A percentile compares a stretch with the other conserved stretches of the same genome.
Conservation (phyloP, 176 grass and related monocot species). For the Eremochloa ophiuroides region DNA sequence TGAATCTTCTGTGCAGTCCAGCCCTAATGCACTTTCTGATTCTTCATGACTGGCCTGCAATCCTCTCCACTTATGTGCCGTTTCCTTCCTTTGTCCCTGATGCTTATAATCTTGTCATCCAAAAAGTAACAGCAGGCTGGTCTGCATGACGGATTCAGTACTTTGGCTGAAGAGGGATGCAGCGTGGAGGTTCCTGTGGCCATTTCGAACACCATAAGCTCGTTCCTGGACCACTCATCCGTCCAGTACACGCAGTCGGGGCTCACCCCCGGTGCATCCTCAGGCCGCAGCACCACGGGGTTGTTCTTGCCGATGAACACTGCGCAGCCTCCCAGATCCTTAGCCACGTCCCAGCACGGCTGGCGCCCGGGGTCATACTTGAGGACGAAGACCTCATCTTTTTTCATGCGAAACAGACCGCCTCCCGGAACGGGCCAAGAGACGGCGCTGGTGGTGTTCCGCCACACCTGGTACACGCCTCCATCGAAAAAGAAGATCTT, state of each 20-base stretch:
- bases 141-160: neutral
- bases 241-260: neutral
- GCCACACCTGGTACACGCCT: neutral
- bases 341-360: neutral
- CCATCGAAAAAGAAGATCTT: too few relatives aligned
- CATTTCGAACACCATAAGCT: conserved; percentile 4
- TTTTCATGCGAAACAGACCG: neutral
- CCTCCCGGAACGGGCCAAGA: neutral
- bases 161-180: neutral
- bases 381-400: neutral
- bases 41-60: too few relatives aligned
- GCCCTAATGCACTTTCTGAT: too few relatives aligned
- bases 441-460: neutral
- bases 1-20: too few relatives aligned
- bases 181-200: neutral
- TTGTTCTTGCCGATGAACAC: conserved; percentile 1
- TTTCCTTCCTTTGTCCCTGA: neutral
- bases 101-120: neutral
- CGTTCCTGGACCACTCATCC: neutral
- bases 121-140: neutral
- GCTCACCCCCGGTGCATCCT: neutral
- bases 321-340: neutral
- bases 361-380: neutral
- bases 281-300: neutral
- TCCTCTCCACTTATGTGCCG: neutral